phyloP scores from a whole-genome alignment of 2,329 filamentous ascomycete species.

The Aureobasidium leucospermi region DNA sequence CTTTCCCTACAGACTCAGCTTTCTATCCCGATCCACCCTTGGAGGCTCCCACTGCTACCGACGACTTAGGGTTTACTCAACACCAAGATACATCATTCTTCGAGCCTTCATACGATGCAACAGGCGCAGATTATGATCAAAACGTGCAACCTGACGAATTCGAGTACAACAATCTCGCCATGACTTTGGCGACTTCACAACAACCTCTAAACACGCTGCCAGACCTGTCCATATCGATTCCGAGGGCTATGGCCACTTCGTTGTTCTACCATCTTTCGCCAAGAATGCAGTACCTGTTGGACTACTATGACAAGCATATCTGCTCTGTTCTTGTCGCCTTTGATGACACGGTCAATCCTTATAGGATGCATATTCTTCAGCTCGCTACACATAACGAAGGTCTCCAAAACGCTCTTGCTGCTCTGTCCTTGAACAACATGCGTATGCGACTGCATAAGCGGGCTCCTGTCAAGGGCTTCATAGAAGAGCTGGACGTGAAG shows the following conservation, averaged over 20 bases:
- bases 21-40: neutral
- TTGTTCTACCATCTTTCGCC: conserved; percentile 55
- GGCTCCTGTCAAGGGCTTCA: conserved; percentile 26
- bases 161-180: neutral
- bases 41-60: neutral
- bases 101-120: neutral
- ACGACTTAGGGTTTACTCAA: neutral
- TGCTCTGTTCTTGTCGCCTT: conserved; percentile 88
- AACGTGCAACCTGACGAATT: conserved; percentile 8
- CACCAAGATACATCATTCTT: neutral
- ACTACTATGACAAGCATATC: conserved; percentile 90
- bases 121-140: neutral
- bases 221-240: conserved; percentile 19
- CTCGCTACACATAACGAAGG: conserved; percentile 72
- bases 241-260: conserved; percentile 26
- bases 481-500: conserved; percentile 24
- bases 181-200: neutral
- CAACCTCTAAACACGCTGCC: neutral
- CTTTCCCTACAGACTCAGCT: neutral
- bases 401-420: conserved; percentile 87
- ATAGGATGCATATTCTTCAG: conserved; percentile 71
- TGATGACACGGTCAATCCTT: conserved; percentile 79
- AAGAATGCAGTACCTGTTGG: conserved; percentile 80
- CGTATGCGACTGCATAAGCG: conserved; percentile 70
- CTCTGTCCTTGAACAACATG: conserved; percentile 79